A percentile compares a stretch with the other conserved stretches of the same genome.
Evolutionary conservation across 768 basidiomycete species (phyloP).

Genomic region (Suillus luteus): DNA sequence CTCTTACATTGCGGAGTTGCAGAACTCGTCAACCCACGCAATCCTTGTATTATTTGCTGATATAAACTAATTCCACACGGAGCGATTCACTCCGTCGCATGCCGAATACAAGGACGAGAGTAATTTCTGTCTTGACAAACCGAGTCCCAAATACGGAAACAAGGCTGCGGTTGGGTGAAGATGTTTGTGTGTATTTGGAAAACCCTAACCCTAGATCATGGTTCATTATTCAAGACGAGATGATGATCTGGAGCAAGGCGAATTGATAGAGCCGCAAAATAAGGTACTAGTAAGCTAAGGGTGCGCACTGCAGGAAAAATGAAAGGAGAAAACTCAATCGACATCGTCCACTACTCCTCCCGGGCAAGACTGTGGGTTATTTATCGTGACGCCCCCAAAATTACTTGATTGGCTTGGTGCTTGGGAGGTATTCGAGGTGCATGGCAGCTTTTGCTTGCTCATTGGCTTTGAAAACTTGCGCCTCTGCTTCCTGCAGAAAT

Average conservation of each 20-base stretch:
- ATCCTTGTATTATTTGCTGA: constrained; percentile 19
- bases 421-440: background rate
- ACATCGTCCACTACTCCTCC: constrained; percentile 34
- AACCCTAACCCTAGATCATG: constrained; percentile 13
- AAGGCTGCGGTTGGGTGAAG: constrained; percentile 19
- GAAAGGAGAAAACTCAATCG: constrained; percentile 25
- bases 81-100: background rate
- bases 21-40: constrained; percentile 8
- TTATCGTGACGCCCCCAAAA: constrained; percentile 16
- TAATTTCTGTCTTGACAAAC: constrained; percentile 21
- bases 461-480: constrained; percentile 30
- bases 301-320: constrained; percentile 13
- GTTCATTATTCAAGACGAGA: background rate
- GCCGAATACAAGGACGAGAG: constrained; percentile 14
- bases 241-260: background rate
- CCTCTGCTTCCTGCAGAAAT: constrained; percentile 54
- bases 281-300: constrained; percentile 19
- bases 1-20: background rate
- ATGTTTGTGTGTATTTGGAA: constrained; percentile 15
- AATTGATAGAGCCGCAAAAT: background rate
- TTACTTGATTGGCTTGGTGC: background rate
- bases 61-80: background rate
- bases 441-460: constrained; percentile 3
- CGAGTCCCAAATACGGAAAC: constrained; percentile 33
- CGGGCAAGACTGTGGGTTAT: constrained; percentile 5